Evolutionary conservation across 192 early-diverging fungal species (phyloP).

Genomic region (Coemansia biformis): DNA sequence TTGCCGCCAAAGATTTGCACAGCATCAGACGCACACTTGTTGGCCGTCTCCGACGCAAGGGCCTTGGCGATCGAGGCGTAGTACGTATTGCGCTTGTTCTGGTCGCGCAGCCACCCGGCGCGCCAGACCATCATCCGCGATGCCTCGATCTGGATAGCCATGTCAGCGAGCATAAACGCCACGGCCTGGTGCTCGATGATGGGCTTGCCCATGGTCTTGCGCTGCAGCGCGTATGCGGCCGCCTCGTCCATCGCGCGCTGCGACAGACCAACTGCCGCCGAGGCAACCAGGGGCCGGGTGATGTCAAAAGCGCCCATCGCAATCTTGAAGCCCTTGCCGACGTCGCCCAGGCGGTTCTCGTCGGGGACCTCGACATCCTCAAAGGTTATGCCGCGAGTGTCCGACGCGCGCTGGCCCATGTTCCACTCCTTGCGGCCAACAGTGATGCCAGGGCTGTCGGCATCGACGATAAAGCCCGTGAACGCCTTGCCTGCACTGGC

Average conservation of each 20-base stretch:
- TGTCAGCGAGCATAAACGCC: slow-evolving; percentile 92
- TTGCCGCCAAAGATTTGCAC: slow-evolving; percentile 97
- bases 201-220: slow-evolving; percentile 92
- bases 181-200: slow-evolving; percentile 90
- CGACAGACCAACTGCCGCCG: slow-evolving; percentile 84
- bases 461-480: slow-evolving; percentile 95
- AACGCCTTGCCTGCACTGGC: slow-evolving; percentile 82
- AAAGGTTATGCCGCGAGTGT: slow-evolving; percentile 86
- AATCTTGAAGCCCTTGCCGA: slow-evolving; percentile 89
- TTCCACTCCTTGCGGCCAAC: slow-evolving; percentile 93
- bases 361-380: slow-evolving; percentile 78
- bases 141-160: slow-evolving; percentile 91
- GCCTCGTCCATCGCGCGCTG: slow-evolving; percentile 92
- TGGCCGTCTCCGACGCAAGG: slow-evolving; percentile 75
- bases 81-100: slow-evolving; percentile 84
- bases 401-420: slow-evolving; percentile 92
- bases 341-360: slow-evolving; percentile 68
- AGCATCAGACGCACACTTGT: slow-evolving; percentile 78
- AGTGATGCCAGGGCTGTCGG: slow-evolving; percentile 79
- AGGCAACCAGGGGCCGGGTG: slow-evolving; percentile 84
- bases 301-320: slow-evolving; percentile 96
- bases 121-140: slow-evolving; percentile 83
- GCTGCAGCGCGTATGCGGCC: slow-evolving; percentile 77
- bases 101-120: slow-evolving; percentile 78
- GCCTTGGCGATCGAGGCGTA: slow-evolving; percentile 93